Conservation (phyloP, 1,139 yeast species). For the Geotrichum bryndzae region DNA sequence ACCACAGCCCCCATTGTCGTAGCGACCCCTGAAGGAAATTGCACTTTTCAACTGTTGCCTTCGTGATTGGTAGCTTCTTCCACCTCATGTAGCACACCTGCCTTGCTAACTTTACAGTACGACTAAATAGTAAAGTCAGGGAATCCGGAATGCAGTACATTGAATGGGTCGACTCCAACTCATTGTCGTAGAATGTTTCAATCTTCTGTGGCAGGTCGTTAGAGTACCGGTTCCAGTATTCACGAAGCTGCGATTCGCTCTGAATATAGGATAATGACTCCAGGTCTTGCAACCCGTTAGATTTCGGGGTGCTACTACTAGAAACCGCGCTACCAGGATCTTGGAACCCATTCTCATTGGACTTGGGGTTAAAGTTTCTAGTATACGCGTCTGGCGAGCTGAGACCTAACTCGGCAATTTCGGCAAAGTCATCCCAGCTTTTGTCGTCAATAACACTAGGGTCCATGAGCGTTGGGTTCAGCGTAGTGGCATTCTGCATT, state of each 20-base stretch:
- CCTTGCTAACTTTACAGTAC: conserved; percentile 46
- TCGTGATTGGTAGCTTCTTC: conserved; percentile 36
- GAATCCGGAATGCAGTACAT: conserved; percentile 83
- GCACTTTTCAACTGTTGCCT: conserved; percentile 44
- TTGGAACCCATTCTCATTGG: background rate
- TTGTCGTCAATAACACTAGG: conserved; percentile 15
- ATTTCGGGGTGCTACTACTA: background rate
- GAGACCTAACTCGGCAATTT: conserved; percentile 15
- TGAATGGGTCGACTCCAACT: conserved; percentile 66
- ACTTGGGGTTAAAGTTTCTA: conserved; percentile 8
- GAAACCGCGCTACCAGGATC: background rate
- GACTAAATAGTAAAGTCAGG: conserved; percentile 55
- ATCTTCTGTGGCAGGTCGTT: conserved; percentile 18
- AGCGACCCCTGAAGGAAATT: conserved; percentile 48
- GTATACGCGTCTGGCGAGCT: conserved; percentile 16
- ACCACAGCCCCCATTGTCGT: conserved; percentile 51
- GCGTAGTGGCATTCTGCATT: conserved; percentile 52
- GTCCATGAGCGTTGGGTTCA: conserved; percentile 22
- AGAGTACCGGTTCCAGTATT: conserved; percentile 27
- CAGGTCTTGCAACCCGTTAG: background rate
- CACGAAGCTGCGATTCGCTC: conserved; percentile 28
- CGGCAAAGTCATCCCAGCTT: conserved; percentile 16
- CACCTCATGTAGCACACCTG: conserved; percentile 49
- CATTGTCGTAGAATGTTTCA: conserved; percentile 30
- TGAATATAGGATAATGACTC: conserved; percentile 26